phyloP scores from a whole-genome alignment of 495 filamentous ascomycete genomes.

The Xylona heveae region DNA sequence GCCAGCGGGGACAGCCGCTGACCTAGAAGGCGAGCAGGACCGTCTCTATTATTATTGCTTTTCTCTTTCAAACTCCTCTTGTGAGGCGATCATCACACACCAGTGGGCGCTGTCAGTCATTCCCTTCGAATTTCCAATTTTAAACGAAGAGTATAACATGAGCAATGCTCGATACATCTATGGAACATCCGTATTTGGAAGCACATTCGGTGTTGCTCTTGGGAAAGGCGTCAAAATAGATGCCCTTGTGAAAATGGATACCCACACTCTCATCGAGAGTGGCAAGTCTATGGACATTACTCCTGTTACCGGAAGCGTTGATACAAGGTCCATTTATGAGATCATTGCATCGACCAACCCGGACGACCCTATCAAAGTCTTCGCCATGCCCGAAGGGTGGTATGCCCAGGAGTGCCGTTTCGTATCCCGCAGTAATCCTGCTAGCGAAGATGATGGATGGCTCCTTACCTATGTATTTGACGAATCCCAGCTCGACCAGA shows the following conservation, averaged over 20 bases:
- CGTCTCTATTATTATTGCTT: slow-evolving; percentile 46
- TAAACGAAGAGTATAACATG: slow-evolving; percentile 31
- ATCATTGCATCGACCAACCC: slow-evolving; percentile 20
- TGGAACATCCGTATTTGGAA: slow-evolving; percentile 27
- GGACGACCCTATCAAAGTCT: slow-evolving; percentile 33
- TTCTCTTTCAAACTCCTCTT: slow-evolving; percentile 11
- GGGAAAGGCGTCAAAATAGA: slow-evolving; percentile 39
- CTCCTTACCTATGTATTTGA: slow-evolving; percentile 40
- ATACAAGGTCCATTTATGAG: slow-evolving; percentile 23
- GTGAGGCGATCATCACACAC: slow-evolving; percentile 20
- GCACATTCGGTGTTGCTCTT: slow-evolving; percentile 26
- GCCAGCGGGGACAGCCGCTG: slow-evolving; percentile 13
- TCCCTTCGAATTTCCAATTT: slow-evolving; percentile 39
- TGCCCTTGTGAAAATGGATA: slow-evolving; percentile 34
- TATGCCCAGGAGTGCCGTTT: slow-evolving; percentile 46
- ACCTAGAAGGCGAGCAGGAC: slow-evolving; percentile 36
- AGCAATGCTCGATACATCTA: slow-evolving; percentile 29
- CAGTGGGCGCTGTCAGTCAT: slow-evolving; percentile 40
- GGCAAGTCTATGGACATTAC: slow-evolving; percentile 20
- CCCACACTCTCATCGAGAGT: slow-evolving; percentile 21
- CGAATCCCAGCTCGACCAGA: slow-evolving; percentile 25
- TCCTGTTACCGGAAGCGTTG: slow-evolving; percentile 29
- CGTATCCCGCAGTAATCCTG: slow-evolving; percentile 22
- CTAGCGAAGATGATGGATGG: slow-evolving; percentile 34
- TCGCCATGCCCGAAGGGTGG: slow-evolving; percentile 30